Base-by-base conservation (phyloP, 2,329 filamentous ascomycete species). In the Nothophoma quercina region DNA sequence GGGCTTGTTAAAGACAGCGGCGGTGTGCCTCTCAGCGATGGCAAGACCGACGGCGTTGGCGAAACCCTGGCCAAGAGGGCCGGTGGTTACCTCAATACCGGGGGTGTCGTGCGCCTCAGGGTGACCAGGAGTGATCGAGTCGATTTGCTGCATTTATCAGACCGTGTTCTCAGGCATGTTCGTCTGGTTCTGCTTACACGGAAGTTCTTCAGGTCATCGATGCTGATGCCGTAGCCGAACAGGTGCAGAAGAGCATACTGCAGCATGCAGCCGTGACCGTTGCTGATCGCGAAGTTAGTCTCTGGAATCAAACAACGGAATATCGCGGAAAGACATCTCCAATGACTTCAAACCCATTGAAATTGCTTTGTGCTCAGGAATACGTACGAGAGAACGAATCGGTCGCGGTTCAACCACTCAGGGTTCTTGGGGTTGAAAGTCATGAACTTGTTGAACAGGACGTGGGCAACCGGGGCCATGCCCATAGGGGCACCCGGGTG, bases 401-500 rank as follows among this genome's bases (percentile, higher is more conserved):
- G 90, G 81, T 99, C 95, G 74, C 95, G 89, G 87, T 98, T 98
- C 71, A 95, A 73, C 93, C 93, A 99, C 63, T 91, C 84, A 69
- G 95, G 91, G 86, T 96, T 97, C 88, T 97, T 96, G 72, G 95
- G 95, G 88, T 98, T 99, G 86, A 97, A 99, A 78, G 82, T 96
- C 91, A 99, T 91, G 85, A 97, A 96, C 80, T 95, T 96, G 87
- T 96, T 96, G 83, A 91, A 99, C 63, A 99, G 87, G 72, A 98
- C 91, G 85, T 98, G 95, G 78, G 95, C 88, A 73, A 93, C 87
- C 59, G 95, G 93, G 73, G 95, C 95, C 91, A 98, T 85, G 75
- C 86, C 88, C 95, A 99, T 99, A 72, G 95, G 95, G 78, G 95
- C 95, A 85, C 95, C 95, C 73, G 95, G 95, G 83, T 99, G 95